phyloP scores from a whole-genome alignment of 257 asterid species.

The Ajuga chamaepitys region DNA sequence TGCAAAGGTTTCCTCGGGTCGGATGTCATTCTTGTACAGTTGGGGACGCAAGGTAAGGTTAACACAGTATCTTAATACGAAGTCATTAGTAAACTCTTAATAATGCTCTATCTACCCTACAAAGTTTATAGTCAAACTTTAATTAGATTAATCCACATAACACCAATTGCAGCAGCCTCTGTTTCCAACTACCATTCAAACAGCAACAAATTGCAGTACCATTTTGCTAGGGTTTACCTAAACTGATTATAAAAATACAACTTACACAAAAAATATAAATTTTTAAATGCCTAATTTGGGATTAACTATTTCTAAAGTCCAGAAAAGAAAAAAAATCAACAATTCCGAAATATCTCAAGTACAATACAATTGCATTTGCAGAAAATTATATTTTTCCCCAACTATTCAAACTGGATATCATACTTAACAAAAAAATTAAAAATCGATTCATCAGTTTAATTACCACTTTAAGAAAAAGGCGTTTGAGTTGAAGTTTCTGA shows the following conservation, averaged over 20 bases:
- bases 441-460: not conserved
- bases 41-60: too few relatives aligned
- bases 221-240: not conserved
- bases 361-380: not conserved
- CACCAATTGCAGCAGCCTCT: not conserved
- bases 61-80: too few relatives aligned
- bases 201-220: not conserved
- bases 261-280: not conserved
- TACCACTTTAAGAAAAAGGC: conserved; percentile 94
- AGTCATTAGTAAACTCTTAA: conserved; percentile 8
- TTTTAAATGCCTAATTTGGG: not conserved
- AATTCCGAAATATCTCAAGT: not conserved
- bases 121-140: not conserved
- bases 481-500: conserved; percentile 74
- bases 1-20: too few relatives aligned
- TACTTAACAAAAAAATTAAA: not conserved
- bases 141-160: not conserved
- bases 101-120: not conserved
- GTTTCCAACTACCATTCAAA: not conserved
- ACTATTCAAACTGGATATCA: not conserved
- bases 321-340: not conserved
- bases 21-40: too few relatives aligned
- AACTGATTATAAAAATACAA: not conserved
- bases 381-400: not conserved
- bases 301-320: not conserved